Evolutionary conservation across 1,284 basidiomycete species (phyloP).

Genomic region (Pascua sp.): DNA sequence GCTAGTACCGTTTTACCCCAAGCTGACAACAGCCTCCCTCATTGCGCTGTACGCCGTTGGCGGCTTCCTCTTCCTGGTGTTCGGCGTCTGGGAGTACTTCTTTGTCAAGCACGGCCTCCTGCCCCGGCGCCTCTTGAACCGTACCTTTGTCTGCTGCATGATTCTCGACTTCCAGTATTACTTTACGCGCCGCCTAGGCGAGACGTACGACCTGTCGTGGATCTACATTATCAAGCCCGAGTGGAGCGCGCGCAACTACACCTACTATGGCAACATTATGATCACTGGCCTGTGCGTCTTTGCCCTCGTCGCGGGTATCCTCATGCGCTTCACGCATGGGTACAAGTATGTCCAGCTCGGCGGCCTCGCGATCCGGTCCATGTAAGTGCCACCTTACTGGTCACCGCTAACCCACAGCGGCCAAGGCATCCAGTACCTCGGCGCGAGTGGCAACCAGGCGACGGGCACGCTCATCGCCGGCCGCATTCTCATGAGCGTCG

Average conservation of each 20-base stretch:
- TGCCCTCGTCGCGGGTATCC: constrained; percentile 42
- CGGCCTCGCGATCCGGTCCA: constrained; percentile 29
- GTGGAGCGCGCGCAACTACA: constrained; percentile 31
- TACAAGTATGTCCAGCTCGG: constrained; percentile 48
- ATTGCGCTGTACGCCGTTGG: constrained; percentile 51
- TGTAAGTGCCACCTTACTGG: constrained; percentile 8
- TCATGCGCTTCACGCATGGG: constrained; percentile 48
- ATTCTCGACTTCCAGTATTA: constrained; percentile 48
- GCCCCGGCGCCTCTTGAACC: constrained; percentile 50
- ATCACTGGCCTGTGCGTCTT: constrained; percentile 46
- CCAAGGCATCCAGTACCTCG: constrained; percentile 29
- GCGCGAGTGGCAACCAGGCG: constrained; percentile 30
- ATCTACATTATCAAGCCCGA: constrained; percentile 42
- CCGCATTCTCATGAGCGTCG: constrained; percentile 39
- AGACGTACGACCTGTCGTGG: constrained; percentile 41
- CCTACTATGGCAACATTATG: constrained; percentile 32
- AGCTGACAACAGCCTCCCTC: constrained; percentile 29
- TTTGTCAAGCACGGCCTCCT: constrained; percentile 48
- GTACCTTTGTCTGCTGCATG: constrained; percentile 37
- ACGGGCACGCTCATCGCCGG: constrained; percentile 19
- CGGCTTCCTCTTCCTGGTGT: constrained; percentile 43
- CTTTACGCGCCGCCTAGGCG: constrained; percentile 39
- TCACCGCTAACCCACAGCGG: constrained; percentile 18
- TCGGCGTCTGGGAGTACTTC: constrained; percentile 45
- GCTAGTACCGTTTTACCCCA: constrained; percentile 30